phyloP scores from a whole-genome alignment of 306 rosid genomes.

The Ormosia semicastrata region DNA sequence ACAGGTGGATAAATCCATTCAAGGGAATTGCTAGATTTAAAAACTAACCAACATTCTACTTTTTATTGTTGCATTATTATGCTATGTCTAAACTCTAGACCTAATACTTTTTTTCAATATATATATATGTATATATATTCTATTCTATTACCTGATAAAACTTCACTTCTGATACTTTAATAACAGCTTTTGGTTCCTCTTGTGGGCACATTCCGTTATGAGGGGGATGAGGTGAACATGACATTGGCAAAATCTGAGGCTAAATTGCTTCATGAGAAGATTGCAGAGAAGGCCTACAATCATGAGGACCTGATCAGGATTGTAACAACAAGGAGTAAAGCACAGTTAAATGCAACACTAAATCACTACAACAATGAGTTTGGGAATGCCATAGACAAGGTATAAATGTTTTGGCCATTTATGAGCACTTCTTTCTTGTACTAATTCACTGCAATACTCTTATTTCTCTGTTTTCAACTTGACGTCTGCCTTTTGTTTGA shows the following conservation, averaged over 20 bases:
- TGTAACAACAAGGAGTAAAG: slow-evolving; percentile 71
- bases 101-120: not conserved
- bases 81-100: not conserved
- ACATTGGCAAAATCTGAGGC: slow-evolving; percentile 73
- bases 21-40: not conserved
- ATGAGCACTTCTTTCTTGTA: not conserved
- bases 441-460: not conserved
- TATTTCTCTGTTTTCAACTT: not conserved
- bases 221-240: slow-evolving; percentile 77
- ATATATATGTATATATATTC: too few species aligned
- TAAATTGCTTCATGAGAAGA: slow-evolving; percentile 67
- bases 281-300: slow-evolving; percentile 55
- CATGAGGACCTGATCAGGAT: slow-evolving; percentile 70
- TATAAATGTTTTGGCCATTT: slow-evolving; percentile 27
- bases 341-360: slow-evolving; percentile 68
- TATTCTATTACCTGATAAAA: slow-evolving; percentile 10
- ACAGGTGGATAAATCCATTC: not conserved
- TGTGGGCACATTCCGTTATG: slow-evolving; percentile 63
- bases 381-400: slow-evolving; percentile 75
- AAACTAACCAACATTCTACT: not conserved
- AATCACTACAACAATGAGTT: slow-evolving; percentile 69
- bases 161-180: not conserved
- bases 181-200: slow-evolving; percentile 83
- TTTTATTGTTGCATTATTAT: not conserved
- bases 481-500: not conserved